Percentiles rank a stretch among this genome's conserved stretches.
phyloP scores from a whole-genome alignment of 176 grass and related monocot genomes.

The Tillandsia leiboldiana region DNA sequence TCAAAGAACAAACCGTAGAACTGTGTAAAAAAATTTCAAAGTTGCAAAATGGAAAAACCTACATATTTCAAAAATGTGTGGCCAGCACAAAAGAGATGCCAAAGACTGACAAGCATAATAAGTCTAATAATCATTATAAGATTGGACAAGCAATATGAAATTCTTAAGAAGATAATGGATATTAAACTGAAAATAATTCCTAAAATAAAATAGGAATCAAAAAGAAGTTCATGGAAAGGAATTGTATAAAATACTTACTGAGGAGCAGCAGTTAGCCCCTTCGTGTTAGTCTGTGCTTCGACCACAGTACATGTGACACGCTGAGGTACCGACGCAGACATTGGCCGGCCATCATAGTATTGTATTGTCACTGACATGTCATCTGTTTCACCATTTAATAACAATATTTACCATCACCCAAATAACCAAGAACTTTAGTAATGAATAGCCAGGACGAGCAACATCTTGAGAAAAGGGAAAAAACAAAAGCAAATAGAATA shows the following conservation, averaged over 20 bases:
- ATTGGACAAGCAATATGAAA: no score
- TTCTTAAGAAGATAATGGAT: no score
- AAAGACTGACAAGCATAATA: no score
- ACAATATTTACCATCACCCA: not conserved
- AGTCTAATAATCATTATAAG: no score
- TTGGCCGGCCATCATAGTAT: slow-evolving; percentile 69
- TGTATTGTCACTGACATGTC: slow-evolving; percentile 84
- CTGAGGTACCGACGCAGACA: slow-evolving; percentile 76
- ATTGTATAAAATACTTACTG: slow-evolving; percentile 54
- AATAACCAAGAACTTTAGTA: not conserved
- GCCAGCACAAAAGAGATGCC: no score
- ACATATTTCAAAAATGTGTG: no score
- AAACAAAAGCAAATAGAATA: not conserved
- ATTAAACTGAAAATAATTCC: no score
- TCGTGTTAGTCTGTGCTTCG: slow-evolving; percentile 74
- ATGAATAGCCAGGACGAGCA: not conserved
- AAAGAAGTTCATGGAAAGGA: no score
- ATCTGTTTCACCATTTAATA: slow-evolving; percentile 45
- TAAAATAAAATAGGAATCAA: no score
- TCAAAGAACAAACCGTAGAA: no score
- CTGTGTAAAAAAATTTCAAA: no score
- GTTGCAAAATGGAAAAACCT: no score
- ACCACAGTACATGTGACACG: slow-evolving; percentile 87
- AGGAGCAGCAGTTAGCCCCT: slow-evolving; percentile 74
- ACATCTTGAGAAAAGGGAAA: not conserved